A percentile compares a stretch with the other conserved stretches of the same genome.
These are phyloP conservation scores for Rubia balearica DNA, from an alignment of 305 asterid species.

Conservation along the genomic window DNA sequence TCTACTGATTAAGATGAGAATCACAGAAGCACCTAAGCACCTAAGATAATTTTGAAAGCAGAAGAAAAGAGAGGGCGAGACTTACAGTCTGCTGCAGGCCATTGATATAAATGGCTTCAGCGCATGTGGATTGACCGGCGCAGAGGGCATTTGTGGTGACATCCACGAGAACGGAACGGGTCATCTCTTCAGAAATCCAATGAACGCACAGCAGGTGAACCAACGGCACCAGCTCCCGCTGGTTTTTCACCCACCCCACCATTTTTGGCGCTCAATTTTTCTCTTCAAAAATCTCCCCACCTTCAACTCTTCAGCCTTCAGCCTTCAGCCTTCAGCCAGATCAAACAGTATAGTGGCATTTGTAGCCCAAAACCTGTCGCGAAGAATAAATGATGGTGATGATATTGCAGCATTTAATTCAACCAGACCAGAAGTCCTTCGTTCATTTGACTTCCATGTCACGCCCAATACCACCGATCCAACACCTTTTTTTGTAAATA, in stretches of 20 bases:
- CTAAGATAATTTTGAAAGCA: neutral
- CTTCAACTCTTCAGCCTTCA: too few species aligned
- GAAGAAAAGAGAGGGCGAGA: neutral
- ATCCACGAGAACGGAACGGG: conserved; percentile 82
- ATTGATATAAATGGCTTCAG: conserved; percentile 74
- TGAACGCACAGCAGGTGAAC: conserved; percentile 63
- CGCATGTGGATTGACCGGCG: conserved; percentile 50
- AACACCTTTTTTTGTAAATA: neutral
- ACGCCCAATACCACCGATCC: neutral
- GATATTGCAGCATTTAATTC: neutral
- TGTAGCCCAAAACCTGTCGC: neutral
- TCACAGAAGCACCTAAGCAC: neutral
- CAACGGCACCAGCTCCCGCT: conserved; percentile 49
- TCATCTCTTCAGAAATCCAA: conserved; percentile 93
- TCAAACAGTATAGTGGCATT: neutral
- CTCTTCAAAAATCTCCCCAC: neutral
- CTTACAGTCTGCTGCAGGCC: conserved; percentile 89
- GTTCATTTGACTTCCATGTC: neutral
- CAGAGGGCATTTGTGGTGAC: conserved; percentile 85
- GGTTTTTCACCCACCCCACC: conserved; percentile 33
- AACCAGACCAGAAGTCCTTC: neutral
- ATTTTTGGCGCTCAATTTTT: neutral
- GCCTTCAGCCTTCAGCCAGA: too few species aligned
- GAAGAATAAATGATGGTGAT: neutral
- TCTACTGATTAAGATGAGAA: neutral